Evolutionary conservation across 2,329 filamentous ascomycete genomes (phyloP), one percentile per base, ranked within the genome.

Genomic region (Chaetomium olivaceum): DNA sequence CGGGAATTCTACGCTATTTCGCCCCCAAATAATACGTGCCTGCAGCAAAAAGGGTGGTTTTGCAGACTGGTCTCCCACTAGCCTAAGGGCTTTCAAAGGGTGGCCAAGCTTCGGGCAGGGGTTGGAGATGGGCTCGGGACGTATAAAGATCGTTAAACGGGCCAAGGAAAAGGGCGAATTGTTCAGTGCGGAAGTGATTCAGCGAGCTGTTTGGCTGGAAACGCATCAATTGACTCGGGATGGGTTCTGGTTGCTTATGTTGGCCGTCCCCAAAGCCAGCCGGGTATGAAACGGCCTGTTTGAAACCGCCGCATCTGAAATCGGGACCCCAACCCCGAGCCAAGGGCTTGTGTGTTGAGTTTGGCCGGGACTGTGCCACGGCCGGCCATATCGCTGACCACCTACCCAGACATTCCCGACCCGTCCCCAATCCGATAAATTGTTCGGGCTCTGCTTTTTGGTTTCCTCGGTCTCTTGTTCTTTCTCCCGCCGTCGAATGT

Each of bases 261-360:
- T n/a, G 61, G 52, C 51, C 61, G 61, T 31, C 27, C n/a, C 39
- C 25, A 31, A 21, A 27, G 14, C 52, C 39, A 19, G n/a, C 16
- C 27, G 29, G 43, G 21, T 23, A 29, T 58, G 61, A 63, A 63
- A 63, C 61, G 54, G 31, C 61, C 61, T n/a, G 61, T 63, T 63
- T 63, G 54, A 51, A 39, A 11, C 61, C 61, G 54, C 55, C 59
- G 54, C 43, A 63, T 63, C 43, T 51, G 54, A 51, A 57, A 58
- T 63, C 29, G 46, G 27, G 12, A 39, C 29, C 54, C 54, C 43
- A 50, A 14, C 7, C 12, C 21, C 58, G 8, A 39, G 21, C 58
- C 51, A 27, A 43, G 19, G 5, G 23, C 21, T 16, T 29, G 50
- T 46, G 21, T 29, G 50, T 23, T 23, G 39, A n/a, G 16, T 43